Evolutionary conservation across 441 rosid species (phyloP).

Genomic region (Corymbia citriodora): DNA sequence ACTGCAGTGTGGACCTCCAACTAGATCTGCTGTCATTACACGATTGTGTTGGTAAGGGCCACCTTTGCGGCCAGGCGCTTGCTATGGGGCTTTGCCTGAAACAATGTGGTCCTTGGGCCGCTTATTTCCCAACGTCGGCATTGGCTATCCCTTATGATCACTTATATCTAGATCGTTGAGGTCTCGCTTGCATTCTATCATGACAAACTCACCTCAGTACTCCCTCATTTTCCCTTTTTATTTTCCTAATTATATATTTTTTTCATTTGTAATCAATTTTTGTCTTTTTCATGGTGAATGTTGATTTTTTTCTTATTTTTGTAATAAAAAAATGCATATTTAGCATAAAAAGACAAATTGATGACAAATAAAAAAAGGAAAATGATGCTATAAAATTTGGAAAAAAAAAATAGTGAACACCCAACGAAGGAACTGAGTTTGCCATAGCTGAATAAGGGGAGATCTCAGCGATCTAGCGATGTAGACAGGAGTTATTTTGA

Average conservation of each 20-base stretch:
- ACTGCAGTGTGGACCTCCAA: fast-evolving
- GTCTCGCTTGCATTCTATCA: neutral
- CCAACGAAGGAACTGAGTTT: neutral
- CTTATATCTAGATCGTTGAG: neutral
- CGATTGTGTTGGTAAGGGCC: fast-evolving
- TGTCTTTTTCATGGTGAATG: too few species aligned
- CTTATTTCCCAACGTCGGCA: neutral
- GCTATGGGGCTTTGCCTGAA: neutral
- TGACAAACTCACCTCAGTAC: too few species aligned
- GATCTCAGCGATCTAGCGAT: fast-evolving
- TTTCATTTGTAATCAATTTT: too few species aligned
- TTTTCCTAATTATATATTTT: too few species aligned
- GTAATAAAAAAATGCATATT: too few species aligned
- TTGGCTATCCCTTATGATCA: neutral
- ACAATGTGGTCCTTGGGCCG: too few species aligned
- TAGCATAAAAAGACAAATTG: too few species aligned
- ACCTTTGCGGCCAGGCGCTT: too few species aligned
- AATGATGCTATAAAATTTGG: neutral
- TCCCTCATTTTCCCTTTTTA: neutral
- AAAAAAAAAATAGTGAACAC: neutral
- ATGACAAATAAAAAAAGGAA: neutral
- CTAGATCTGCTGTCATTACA: fast-evolving
- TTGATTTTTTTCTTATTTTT: too few species aligned
- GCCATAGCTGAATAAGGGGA: fast-evolving
- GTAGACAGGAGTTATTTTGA: neutral